These are phyloP conservation scores for Talaromyces sp. DNA, from an alignment of 2,329 filamentous ascomycete genomes.

Conservation along the genomic window DNA sequence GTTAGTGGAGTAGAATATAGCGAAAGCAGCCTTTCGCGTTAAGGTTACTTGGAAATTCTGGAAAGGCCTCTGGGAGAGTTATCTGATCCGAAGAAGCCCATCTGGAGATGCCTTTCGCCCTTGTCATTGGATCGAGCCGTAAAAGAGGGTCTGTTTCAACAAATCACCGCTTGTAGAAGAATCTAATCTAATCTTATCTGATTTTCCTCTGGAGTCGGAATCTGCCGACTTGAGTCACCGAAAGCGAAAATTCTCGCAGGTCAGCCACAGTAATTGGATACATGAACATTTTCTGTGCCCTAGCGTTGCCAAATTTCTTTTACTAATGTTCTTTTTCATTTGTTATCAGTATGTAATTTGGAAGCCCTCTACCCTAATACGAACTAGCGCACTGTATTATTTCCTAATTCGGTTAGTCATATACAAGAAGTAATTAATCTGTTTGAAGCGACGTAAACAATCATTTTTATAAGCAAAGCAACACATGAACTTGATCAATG, in stretches of 20 bases:
- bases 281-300: no score
- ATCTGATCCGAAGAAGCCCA: not conserved
- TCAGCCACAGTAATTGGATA: not conserved
- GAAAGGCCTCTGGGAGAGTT: not conserved
- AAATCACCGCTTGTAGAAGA: not conserved
- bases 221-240: not conserved
- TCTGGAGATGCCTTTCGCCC: not conserved
- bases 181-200: conserved; percentile 18
- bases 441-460: no score
- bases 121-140: not conserved
- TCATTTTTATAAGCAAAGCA: no score
- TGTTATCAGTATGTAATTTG: no score
- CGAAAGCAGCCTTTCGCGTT: not conserved
- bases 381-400: no score
- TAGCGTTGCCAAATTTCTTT: no score
- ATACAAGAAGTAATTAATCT: no score
- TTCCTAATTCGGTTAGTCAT: no score
- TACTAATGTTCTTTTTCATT: no score
- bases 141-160: not conserved
- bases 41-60: not conserved
- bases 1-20: not conserved
- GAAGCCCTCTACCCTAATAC: no score
- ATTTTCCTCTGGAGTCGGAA: not conserved
- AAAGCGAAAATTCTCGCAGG: not conserved
- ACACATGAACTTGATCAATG: no score